Percentiles rank a stretch among this genome's conserved stretches.
Evolutionary conservation across 768 basidiomycete genomes (phyloP).

Genomic region (Suillus subaureus): DNA sequence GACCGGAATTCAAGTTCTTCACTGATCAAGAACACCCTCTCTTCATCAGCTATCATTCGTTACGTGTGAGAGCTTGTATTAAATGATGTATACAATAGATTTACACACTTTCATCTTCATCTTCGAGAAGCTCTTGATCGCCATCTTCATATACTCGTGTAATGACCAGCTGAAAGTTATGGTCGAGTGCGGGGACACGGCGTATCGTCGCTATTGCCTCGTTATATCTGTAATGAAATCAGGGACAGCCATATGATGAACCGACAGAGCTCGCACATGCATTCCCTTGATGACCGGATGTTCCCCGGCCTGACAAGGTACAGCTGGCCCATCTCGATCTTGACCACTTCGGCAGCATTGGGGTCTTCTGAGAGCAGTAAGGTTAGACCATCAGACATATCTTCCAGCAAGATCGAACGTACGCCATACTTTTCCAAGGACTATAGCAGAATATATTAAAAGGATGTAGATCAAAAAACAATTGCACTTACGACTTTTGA

Average conservation of each 20-base stretch:
- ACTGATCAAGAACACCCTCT: constrained; percentile 89
- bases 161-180: constrained; percentile 88
- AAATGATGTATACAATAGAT: constrained; percentile 4
- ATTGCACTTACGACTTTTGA: constrained; percentile 68
- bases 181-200: constrained; percentile 73
- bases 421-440: constrained; percentile 96
- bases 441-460: constrained; percentile 43
- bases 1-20: constrained; percentile 87
- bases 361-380: constrained; percentile 70
- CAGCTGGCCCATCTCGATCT: constrained; percentile 89
- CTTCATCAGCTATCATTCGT: constrained; percentile 76
- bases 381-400: constrained; percentile 26
- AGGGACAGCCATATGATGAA: constrained; percentile 6
- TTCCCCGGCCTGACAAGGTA: constrained; percentile 90
- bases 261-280: constrained; percentile 72
- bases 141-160: constrained; percentile 98
- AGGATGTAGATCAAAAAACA: constrained; percentile 9
- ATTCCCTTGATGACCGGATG: constrained; percentile 90
- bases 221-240: constrained; percentile 66
- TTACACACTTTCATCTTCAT: constrained; percentile 83
- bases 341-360: constrained; percentile 92
- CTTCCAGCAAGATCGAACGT: constrained; percentile 40
- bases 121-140: constrained; percentile 91
- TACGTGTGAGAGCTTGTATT: constrained; percentile 10
- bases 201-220: constrained; percentile 95